Evolutionary conservation across 768 basidiomycete species (phyloP).

Genomic region (Suillus americanus): DNA sequence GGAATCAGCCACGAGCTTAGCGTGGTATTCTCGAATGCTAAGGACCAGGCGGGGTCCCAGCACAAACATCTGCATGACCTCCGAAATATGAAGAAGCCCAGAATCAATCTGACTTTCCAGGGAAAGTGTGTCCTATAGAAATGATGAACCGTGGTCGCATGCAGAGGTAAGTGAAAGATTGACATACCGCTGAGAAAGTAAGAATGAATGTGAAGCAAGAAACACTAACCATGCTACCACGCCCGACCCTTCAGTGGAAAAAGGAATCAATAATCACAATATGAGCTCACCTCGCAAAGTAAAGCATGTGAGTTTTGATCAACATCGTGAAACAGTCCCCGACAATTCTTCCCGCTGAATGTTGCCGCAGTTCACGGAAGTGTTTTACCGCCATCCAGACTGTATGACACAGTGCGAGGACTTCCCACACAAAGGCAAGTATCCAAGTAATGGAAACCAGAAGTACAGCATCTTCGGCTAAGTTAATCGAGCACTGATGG

Average conservation of each 20-base stretch:
- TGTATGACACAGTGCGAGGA: background rate
- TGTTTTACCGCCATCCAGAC: background rate
- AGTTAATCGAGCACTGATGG: background rate
- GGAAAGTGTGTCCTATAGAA: background rate
- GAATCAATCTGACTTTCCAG: accelerated
- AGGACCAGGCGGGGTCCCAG: background rate
- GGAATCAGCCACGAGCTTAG: background rate
- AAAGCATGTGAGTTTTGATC: background rate
- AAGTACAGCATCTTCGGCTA: accelerated
- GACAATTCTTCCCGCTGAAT: background rate
- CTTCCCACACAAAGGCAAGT: background rate
- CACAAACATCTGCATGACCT: background rate
- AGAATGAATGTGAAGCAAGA: background rate
- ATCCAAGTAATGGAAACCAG: background rate
- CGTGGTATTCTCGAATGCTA: background rate
- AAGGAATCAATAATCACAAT: background rate
- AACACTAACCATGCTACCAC: background rate
- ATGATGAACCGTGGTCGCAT: background rate
- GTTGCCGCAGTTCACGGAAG: background rate
- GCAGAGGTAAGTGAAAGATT: background rate
- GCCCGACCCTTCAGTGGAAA: background rate
- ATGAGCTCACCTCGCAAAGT: background rate
- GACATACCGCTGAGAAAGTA: background rate
- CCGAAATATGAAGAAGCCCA: background rate
- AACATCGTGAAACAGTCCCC: background rate